Evolutionary conservation across 441 rosid genomes (phyloP).

Genomic region (Mallotus japonicus): DNA sequence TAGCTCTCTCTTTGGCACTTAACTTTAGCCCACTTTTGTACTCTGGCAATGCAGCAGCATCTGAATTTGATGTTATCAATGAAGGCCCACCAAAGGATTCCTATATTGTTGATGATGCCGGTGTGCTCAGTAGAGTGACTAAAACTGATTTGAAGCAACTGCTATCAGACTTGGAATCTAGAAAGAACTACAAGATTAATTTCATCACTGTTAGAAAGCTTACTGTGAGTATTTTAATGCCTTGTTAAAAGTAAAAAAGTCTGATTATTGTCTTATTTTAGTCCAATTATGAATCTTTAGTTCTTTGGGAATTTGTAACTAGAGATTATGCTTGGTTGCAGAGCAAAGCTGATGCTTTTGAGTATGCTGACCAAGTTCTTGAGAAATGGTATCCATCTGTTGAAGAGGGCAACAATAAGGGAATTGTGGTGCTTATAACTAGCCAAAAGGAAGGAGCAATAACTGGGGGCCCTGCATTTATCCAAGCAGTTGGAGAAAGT

Average conservation of each 20-base stretch:
- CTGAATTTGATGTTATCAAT: conserved; percentile 80
- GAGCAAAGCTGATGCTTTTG: conserved; percentile 99
- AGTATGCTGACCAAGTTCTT: conserved; percentile 93
- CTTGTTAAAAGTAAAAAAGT: background rate
- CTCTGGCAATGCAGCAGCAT: conserved; percentile 61
- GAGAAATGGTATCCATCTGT: conserved; percentile 89
- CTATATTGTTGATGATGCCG: conserved; percentile 84
- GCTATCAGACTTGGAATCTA: conserved; percentile 83
- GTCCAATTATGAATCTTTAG: background rate
- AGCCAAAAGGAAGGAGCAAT: conserved; percentile 97
- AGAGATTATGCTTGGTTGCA: conserved; percentile 33
- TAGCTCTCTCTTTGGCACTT: conserved; percentile 74
- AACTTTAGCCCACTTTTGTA: conserved; percentile 58
- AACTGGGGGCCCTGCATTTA: conserved; percentile 88
- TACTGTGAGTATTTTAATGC: conserved; percentile 54
- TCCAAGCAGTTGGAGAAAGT: conserved; percentile 81
- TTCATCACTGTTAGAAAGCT: conserved; percentile 90
- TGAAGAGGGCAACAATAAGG: conserved; percentile 86
- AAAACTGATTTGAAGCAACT: conserved; percentile 72
- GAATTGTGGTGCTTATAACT: conserved; percentile 84
- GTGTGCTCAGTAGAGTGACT: conserved; percentile 82
- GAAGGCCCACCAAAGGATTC: conserved; percentile 88
- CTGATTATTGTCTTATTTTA: background rate
- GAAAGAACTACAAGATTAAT: conserved; percentile 72
- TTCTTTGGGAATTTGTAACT: conserved; percentile 9